phyloP scores from a whole-genome alignment of 225 moss, liverwort and hornwort species.

The Antitrichia curtipendula region DNA sequence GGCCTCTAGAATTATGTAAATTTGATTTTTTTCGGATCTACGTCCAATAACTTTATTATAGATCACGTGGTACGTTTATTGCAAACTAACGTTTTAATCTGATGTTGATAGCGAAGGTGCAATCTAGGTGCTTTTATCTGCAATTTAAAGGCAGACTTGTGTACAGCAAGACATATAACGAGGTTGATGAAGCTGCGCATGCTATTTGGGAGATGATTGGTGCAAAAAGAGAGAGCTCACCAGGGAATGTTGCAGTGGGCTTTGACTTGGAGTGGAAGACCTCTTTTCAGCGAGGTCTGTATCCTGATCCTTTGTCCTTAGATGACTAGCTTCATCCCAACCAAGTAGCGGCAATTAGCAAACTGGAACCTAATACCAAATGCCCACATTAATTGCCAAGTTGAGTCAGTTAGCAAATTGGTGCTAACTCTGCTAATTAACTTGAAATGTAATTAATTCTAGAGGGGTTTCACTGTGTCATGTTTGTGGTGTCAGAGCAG shows the following conservation, averaged over 20 bases:
- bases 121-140: slow-evolving; percentile 22
- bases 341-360: not conserved
- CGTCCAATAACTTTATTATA: not conserved
- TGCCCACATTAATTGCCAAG: not conserved
- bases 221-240: slow-evolving; percentile 9
- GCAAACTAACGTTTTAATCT: not conserved
- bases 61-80: not conserved
- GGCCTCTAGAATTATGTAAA: not conserved
- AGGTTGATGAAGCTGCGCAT: slow-evolving; percentile 50
- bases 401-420: not conserved
- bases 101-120: slow-evolving; percentile 25
- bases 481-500: not conserved
- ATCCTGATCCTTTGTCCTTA: not conserved
- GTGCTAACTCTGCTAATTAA: not conserved
- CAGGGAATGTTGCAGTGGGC: slow-evolving; percentile 42
- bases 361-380: not conserved
- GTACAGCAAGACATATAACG: slow-evolving; percentile 58
- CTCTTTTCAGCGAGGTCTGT: slow-evolving; percentile 43
- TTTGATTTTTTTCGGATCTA: not conserved
- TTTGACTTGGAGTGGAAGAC: slow-evolving; percentile 74
- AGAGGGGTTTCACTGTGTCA: not conserved
- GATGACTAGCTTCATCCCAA: not conserved
- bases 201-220: slow-evolving; percentile 39
- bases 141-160: slow-evolving; percentile 60
- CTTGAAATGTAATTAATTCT: too few species aligned